phyloP scores from a whole-genome alignment of 148 eudicot species.

The Mesembryanthemum crystallinum region DNA sequence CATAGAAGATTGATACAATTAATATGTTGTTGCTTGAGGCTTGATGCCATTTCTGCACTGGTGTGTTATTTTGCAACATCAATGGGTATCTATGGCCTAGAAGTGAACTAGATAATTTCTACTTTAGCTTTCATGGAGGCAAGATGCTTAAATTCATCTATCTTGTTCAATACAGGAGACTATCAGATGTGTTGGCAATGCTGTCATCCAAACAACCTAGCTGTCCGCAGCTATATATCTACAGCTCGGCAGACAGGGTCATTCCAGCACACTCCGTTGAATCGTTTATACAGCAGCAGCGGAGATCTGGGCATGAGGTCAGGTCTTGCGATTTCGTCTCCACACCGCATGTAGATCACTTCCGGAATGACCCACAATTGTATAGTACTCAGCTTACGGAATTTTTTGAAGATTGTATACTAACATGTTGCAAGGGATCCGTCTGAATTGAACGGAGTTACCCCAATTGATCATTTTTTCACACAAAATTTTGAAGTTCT shows the following conservation, averaged over 20 bases:
- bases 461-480: conserved; percentile 26
- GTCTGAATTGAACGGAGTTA: conserved; percentile 23
- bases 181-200: conserved; percentile 64
- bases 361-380: conserved; percentile 76
- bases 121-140: not conserved
- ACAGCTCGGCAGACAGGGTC: conserved; percentile 91
- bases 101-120: no score
- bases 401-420: conserved; percentile 81
- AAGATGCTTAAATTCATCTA: conserved; percentile 4
- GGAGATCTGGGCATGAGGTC: conserved; percentile 71
- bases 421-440: conserved; percentile 57
- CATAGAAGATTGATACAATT: not conserved
- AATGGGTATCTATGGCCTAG: not conserved
- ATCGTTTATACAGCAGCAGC: conserved; percentile 77
- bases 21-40: not conserved
- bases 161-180: conserved; percentile 56
- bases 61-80: not conserved
- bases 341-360: conserved; percentile 97
- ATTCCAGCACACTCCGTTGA: conserved; percentile 79
- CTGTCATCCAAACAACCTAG: conserved; percentile 73
- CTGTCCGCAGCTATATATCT: conserved; percentile 91
- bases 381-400: conserved; percentile 81
- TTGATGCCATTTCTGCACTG: not conserved
- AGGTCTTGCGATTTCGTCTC: conserved; percentile 85
- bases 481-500: not conserved